These are phyloP conservation scores for Tetrahymena borealis DNA, from an alignment of 73 alveolate genomes.

Conservation along the genomic window DNA sequence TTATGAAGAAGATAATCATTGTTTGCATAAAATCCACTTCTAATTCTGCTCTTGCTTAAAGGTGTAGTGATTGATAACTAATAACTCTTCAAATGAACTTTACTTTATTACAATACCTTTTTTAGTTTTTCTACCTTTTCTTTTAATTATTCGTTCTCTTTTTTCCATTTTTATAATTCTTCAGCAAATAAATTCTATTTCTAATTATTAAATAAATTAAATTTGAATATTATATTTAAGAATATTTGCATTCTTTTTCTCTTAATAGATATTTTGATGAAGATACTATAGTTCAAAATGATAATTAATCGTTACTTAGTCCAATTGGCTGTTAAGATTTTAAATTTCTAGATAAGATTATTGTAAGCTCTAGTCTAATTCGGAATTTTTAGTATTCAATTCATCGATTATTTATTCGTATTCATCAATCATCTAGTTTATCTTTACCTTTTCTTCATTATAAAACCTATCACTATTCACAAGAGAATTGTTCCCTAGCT, in stretches of 20 bases:
- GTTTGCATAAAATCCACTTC: neutral
- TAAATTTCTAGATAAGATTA: neutral
- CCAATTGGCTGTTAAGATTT: neutral
- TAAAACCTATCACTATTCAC: neutral
- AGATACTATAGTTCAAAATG: neutral
- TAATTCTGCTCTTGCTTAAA: neutral
- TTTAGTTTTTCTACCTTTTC: neutral
- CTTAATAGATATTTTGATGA: no score
- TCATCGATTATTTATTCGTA: neutral
- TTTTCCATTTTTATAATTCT: neutral
- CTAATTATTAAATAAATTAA: neutral
- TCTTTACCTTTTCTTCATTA: neutral
- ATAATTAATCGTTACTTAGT: neutral
- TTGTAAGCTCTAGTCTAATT: neutral
- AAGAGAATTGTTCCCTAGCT: neutral
- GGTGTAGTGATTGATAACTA: neutral
- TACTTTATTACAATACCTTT: neutral
- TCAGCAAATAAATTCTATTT: neutral
- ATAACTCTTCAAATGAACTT: neutral
- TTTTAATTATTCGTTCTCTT: neutral
- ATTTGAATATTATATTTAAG: no score
- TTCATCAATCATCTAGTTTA: neutral
- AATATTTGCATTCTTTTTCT: no score
- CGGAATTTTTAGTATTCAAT: neutral
- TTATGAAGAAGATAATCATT: neutral